Base-by-base conservation (phyloP, 768 basidiomycete genomes). In the Pulveroboletus sp. region DNA sequence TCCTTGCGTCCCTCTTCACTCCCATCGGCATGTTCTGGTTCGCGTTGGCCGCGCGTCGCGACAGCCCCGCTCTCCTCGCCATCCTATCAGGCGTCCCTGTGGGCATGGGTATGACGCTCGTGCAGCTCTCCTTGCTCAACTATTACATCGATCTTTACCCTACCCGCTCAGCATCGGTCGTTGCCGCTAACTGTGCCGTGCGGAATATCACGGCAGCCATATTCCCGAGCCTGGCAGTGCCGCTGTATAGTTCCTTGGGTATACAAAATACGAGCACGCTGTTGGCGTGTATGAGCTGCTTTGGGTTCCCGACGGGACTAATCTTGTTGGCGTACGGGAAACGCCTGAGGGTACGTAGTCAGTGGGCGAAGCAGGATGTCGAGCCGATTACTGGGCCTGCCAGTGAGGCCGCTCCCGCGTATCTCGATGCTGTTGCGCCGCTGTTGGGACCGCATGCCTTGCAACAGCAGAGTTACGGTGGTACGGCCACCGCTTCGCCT, bases 111-210 rank as follows among this genome's bases (percentile, higher is more conserved):
- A 63, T 65, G 63, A 65, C 64, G 30, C 48, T 63, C 3, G 42
- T 65, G 26, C 64, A 65, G 39, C 57, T 65, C 24, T 63, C 59
- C 8, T 26, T 65, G 39, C 46, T 61, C 49, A 65, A 65, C 35
- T 65, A 65, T 40, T 65, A 65, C 54, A 61, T 65, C 37, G 64
- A 65, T 36, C 63, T 65, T 8, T 65, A 65, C 37, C 64, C 64
- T 14, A 57, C 61, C n/a, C 61, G 56, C 21, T 66, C 64, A 0
- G 64, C 64, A 6, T 65, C 64, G 5, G 64, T 63, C 32, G 51
- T 65, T n/a, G 59, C 64, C 3, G 64, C 63, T 39, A 62, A 65
- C 35, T 61, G 57, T 13, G 57, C 59, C 3, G 50, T 64, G 24
- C 54, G 64, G 21, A 62, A 66, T 33, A 1, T 61, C 2, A 21